Conservation (phyloP, 2,329 filamentous ascomycete species). For the Fusarium armeniacum region DNA sequence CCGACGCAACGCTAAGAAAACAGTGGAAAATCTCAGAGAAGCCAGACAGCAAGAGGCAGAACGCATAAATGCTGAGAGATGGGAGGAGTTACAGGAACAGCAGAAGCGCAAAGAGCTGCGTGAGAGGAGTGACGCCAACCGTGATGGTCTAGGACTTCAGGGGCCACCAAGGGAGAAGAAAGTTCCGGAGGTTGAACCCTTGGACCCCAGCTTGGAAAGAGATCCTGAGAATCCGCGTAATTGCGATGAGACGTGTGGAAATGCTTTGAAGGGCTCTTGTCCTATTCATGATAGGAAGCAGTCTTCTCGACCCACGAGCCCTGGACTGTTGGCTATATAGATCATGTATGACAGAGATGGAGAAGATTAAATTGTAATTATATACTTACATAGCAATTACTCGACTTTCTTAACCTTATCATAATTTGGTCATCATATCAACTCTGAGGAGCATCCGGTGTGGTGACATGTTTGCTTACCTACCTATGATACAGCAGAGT, state of each 20-base stretch:
- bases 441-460: neutral
- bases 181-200: neutral
- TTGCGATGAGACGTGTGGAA: neutral
- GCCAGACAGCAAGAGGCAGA: neutral
- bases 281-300: slow-evolving; percentile 1
- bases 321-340: neutral
- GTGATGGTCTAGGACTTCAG: neutral
- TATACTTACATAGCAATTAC: neutral
- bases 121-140: neutral
- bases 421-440: neutral
- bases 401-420: too few species aligned
- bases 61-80: neutral
- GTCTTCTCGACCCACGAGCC: neutral
- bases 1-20: neutral
- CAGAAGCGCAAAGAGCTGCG: neutral
- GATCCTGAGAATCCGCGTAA: slow-evolving; percentile 1
- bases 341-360: too few species aligned
- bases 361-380: rapidly evolving
- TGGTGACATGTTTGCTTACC: neutral
- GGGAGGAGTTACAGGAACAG: neutral
- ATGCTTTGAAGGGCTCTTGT: neutral
- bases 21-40: neutral
- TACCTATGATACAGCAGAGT: neutral
- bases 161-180: slow-evolving; percentile 1
- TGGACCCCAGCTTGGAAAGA: neutral